Evolutionary conservation across 225 moss, liverwort and hornwort species (phyloP), one percentile per base, ranked within the genome.

Genomic region (Climacium dendroides): DNA sequence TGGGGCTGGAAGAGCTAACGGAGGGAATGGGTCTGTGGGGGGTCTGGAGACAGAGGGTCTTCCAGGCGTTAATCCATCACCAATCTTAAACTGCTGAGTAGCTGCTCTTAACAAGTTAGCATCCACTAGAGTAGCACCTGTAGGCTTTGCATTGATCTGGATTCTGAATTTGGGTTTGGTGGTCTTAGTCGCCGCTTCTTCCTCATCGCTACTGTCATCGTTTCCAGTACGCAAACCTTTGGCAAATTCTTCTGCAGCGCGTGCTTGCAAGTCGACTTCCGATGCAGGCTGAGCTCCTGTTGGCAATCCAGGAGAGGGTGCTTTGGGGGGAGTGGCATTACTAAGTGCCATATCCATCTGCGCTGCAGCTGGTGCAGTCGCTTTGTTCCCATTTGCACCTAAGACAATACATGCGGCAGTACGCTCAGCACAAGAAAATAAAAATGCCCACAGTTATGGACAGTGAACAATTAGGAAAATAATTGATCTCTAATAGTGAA

Each of bases 231-330:
- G 96, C 91, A 96, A 81, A 57, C 96, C 97, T 91, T 93, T 97
- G 74, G 97, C 95, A 90, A 99, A 99, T 85, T 97, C 99, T 88
- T 96, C 97, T 81, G 96, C 99, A 64, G 99, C 99, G 87, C 97
- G 95, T 64, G 97, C 94, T 88, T 99, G 99, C 85, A 95, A 94
- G 87, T 99, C 96, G 48, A 89, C 89, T 69, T 93, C 91, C 67
- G 91, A 87, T 34, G 65, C 85, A 85, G 90, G 84, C 78, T 89
- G 90, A 37, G 82, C 86, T 67, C 88, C 89, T 82, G 82, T 19
- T 89, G 79, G 82, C 77, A 85, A 65, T 89, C 89, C 90, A 83
- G 91, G 87, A 59, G 87, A 83, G 74, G 87, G 84, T 63, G 88
- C 81, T 82, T 89, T 93, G 87, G 90, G 83, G 83, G 89, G 70